Evolutionary conservation across 352 stramenopile genomes (phyloP).

Genomic region (Saprolegnia diclina): DNA sequence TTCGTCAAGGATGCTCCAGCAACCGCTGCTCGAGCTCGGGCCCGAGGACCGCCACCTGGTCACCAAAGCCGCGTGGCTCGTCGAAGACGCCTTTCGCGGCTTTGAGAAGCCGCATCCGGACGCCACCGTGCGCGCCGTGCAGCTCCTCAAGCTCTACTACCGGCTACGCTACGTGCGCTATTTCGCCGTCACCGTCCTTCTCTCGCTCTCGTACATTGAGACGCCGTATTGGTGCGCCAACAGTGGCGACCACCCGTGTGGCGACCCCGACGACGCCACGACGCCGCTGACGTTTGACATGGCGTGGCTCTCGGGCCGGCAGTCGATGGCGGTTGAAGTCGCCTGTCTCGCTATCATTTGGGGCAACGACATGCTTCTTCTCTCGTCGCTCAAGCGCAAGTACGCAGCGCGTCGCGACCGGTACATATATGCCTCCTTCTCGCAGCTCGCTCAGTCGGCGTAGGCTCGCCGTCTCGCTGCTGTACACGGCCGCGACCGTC

Average conservation of each 20-base stretch:
- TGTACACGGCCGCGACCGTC: not conserved
- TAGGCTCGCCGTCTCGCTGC: not conserved
- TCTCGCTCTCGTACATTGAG: slow-evolving; percentile 49
- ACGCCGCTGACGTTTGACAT: slow-evolving; percentile 76
- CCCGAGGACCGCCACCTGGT: slow-evolving; percentile 1
- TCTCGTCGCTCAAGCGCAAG: not conserved
- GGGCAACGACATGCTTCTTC: slow-evolving; percentile 10
- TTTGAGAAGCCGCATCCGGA: slow-evolving; percentile 12
- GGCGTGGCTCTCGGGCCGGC: slow-evolving; percentile 65
- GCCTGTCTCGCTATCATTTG: slow-evolving; percentile 1
- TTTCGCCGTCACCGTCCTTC: slow-evolving; percentile 43
- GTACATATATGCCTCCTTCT: not conserved
- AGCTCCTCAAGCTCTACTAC: slow-evolving; percentile 34
- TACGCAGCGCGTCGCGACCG: slow-evolving; percentile 13
- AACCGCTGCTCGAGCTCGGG: slow-evolving; percentile 2
- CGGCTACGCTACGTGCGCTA: slow-evolving; percentile 38
- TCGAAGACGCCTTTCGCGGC: slow-evolving; percentile 24
- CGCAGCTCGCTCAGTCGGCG: not conserved
- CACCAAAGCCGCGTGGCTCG: slow-evolving; percentile 14
- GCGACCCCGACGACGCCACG: slow-evolving; percentile 68
- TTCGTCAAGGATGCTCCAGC: not conserved
- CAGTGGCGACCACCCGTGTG: slow-evolving; percentile 35
- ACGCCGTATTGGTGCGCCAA: slow-evolving; percentile 55
- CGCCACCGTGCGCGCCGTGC: not conserved
- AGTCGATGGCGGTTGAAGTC: slow-evolving; percentile 3